These are phyloP conservation scores for Collybia sordida DNA, from an alignment of 768 basidiomycete genomes.

Conservation along the genomic window DNA sequence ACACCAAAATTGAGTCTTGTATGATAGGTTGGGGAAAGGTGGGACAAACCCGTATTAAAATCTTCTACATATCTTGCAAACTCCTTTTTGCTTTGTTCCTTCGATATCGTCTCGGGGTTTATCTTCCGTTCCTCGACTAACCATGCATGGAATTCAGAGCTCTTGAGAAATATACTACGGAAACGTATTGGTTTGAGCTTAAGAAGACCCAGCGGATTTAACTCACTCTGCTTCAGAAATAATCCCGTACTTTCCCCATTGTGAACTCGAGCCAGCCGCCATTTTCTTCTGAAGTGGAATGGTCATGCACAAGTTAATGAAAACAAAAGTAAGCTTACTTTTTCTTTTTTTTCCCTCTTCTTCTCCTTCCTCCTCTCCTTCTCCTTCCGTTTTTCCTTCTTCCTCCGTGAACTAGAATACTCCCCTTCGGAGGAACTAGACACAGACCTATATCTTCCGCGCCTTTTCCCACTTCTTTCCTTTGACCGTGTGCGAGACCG, in stretches of 20 bases:
- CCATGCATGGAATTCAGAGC: constrained; percentile 89
- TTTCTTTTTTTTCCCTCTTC: constrained; percentile 53
- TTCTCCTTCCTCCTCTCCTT: constrained; percentile 49
- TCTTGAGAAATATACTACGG: constrained; percentile 75
- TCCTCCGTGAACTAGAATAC: constrained; percentile 37
- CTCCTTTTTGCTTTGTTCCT: constrained; percentile 84
- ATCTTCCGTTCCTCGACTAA: constrained; percentile 89
- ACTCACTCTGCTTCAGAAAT: constrained; percentile 84
- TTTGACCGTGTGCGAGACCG: constrained; percentile 22
- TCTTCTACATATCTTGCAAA: constrained; percentile 83
- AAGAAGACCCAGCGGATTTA: constrained; percentile 1
- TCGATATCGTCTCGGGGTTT: constrained; percentile 86
- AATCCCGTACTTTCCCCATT: constrained; percentile 92
- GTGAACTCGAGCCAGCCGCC: constrained; percentile 50
- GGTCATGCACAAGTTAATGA: background rate
- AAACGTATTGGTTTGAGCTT: background rate
- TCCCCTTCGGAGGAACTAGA: constrained; percentile 47
- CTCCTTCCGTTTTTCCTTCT: constrained; percentile 42
- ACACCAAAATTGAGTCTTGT: too few species aligned
- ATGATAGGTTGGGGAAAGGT: background rate
- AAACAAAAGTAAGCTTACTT: constrained; percentile 27
- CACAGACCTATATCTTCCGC: constrained; percentile 27
- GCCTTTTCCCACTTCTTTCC: constrained; percentile 10
- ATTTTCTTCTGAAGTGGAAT: constrained; percentile 48
- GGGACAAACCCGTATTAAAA: constrained; percentile 68